Evolutionary conservation across 176 grass and related monocot genomes (phyloP), one percentile per base, ranked within the genome.

Genomic region (Eleusine coracana): DNA sequence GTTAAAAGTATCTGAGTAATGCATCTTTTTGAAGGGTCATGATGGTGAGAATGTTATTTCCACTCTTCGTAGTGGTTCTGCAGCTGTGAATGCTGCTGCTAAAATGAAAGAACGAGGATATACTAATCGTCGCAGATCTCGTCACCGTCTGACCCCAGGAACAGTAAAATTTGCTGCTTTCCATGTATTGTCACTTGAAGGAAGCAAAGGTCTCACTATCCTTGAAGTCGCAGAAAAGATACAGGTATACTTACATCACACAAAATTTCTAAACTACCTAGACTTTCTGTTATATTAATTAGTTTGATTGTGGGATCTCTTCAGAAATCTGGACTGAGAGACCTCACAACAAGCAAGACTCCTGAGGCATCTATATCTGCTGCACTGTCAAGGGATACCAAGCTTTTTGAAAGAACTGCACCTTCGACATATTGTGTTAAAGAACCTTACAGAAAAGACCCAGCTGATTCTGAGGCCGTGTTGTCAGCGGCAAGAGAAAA

Each of bases 131-230:
- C 82, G 96, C 10, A 91, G 80, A 69, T 88, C 89, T 78, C 89
- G 96, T 17, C 96, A 99, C 75, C 87, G 96, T 29, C 80, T 99
- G 28, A 99, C 96, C 52, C 96, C 96, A 75, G 96, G 96, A 84
- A 99, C 96, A 6, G 96, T 99, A 61, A 99, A 99, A 58, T 99
- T 99, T 92, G 96, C 96, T 65, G 93, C 96, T 63, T 99, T 96
- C 85, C 87, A 99, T 96, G 93, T 99, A 31, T 85, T 99, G 66
- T 96, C 96, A 67, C 96, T 99, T 72, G 96, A 99, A 77, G 96
- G 96, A 61, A 88, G 89, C 48, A 81, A 79, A 78, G 96, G 96
- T 83, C 89, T 99, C 28, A 89, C 96, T 1, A 96, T 99, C 79
- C 78, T 99, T 60, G 93, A 96, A 92, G 93, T 95, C 23, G 96